Evolutionary conservation across 2,329 filamentous ascomycete species (phyloP), one percentile per base, ranked within the genome.

Genomic region (Aphanoascus verrucosus): DNA sequence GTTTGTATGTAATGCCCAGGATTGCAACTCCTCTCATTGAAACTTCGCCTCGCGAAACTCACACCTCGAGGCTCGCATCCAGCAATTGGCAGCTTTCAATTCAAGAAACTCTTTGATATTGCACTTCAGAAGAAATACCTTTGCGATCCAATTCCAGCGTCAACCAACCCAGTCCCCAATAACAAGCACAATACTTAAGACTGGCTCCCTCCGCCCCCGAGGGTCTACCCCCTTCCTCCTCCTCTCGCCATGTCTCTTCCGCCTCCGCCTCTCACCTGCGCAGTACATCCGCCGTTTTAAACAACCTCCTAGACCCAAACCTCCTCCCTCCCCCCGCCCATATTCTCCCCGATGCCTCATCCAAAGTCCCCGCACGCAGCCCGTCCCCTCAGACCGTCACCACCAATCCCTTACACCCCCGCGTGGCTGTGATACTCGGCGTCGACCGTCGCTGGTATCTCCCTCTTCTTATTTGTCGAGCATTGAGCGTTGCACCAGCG

Each of bases 371-470:
- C 31, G 20, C 45, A 12, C 51, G 44, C 20, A 62, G 63, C 45
- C 55, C 66, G 15, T 61, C 60, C n/a, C 55, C 62, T 7, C 63
- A 62, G 55, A 63, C 68, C 62, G 61, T 60, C 51, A 60, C 60
- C 38, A 63, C 63, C 9, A 70, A 69, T 37, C 67, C 71, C 50
- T 75, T 88, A 42, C 85, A 89, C 63, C 86, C 86, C 11, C 85
- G 86, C 53, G 81, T 91, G 53, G 86, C 86, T 58, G 85, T 89
- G 61, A 79, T 88, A 32, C 77, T 91, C 45, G 86, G 86, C 49
- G 80, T 93, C 14, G 82, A 84, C 52, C 76, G 76, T 57, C 76
- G 76, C 57, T 91, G 86, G 83, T 83, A 90, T 65, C 74, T 85
- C 41, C 83, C 84, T 55, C 77, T 91, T 52, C 81, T 88, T 58